A percentile compares a stretch with the other conserved stretches of the same genome.
Conservation (phyloP, 257 asterid species). For the Prunella vulgaris region DNA sequence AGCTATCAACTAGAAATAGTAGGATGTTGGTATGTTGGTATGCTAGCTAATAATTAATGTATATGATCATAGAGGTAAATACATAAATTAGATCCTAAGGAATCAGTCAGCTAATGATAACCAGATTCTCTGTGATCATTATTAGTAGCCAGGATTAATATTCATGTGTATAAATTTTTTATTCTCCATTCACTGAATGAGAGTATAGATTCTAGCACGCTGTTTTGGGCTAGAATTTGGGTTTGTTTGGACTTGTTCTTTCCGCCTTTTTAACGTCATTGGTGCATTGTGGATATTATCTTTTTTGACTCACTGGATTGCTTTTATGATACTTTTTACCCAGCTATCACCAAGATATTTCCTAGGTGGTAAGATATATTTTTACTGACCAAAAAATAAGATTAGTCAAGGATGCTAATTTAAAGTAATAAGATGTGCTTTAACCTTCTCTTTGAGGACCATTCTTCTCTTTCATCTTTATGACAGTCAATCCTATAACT, state of each 20-base stretch:
- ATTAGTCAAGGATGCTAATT: neutral
- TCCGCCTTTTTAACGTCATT: neutral
- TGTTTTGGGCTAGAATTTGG: neutral
- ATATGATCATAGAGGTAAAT: constrained; percentile 7
- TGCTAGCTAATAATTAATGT: neutral
- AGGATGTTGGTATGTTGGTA: neutral
- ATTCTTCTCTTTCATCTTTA: constrained; percentile 9
- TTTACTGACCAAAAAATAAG: neutral
- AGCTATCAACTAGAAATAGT: neutral
- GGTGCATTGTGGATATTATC: too few relatives aligned
- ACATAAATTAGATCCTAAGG: neutral
- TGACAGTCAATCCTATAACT: constrained; percentile 16
- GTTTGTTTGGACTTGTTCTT: neutral
- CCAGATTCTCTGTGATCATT: neutral
- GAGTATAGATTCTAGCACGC: neutral
- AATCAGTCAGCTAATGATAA: neutral
- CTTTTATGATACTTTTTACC: neutral
- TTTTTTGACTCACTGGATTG: neutral
- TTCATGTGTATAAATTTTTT: neutral
- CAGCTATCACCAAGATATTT: neutral
- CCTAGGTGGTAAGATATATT: neutral
- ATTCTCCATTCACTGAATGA: neutral
- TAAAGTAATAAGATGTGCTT: neutral
- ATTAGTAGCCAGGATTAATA: neutral
- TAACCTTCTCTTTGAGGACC: neutral